These are phyloP conservation scores for Xylaria sp. DNA, from an alignment of 2,329 filamentous ascomycete species.

Conservation along the genomic window DNA sequence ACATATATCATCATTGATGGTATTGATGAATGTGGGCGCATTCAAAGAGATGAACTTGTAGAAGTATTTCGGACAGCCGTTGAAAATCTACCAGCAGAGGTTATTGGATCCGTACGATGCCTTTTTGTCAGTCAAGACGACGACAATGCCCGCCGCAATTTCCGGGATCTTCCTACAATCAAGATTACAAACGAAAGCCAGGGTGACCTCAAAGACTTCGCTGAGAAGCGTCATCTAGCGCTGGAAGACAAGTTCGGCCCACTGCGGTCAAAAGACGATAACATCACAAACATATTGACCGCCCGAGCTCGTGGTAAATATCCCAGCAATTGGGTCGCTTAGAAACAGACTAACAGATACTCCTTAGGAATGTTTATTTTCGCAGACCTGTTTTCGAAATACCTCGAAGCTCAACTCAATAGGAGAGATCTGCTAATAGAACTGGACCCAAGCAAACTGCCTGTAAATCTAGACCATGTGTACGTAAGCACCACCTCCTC, in stretches of 20 bases:
- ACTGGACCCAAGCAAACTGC: constrained; percentile 30
- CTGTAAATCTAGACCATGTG: constrained; percentile 31
- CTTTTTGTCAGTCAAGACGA: constrained; percentile 47
- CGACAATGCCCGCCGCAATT: constrained; percentile 36
- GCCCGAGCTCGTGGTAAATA: constrained; percentile 31
- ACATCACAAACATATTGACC: constrained; percentile 31
- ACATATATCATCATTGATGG: constrained; percentile 49
- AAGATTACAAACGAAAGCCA: constrained; percentile 38
- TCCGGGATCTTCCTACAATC: constrained; percentile 34
- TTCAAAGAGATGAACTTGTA: constrained; percentile 41
- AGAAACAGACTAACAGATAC: neutral
- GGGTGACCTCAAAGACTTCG: constrained; percentile 41
- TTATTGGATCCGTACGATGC: constrained; percentile 32
- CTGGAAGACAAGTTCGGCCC: constrained; percentile 35
- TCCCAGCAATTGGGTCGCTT: neutral
- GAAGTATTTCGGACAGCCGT: constrained; percentile 35
- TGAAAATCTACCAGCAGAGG: constrained; percentile 10
- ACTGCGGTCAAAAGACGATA: constrained; percentile 14
- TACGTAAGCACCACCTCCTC: neutral
- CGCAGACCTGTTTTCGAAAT: constrained; percentile 38
- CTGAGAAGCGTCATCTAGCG: constrained; percentile 22
- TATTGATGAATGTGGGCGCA: constrained; percentile 47
- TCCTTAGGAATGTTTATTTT: constrained; percentile 42
- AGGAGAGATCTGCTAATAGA: constrained; percentile 29
- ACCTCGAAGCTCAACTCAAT: constrained; percentile 33